phyloP scores from a whole-genome alignment of 2,329 filamentous ascomycete genomes.

The Teratosphaeria nubilosa region DNA sequence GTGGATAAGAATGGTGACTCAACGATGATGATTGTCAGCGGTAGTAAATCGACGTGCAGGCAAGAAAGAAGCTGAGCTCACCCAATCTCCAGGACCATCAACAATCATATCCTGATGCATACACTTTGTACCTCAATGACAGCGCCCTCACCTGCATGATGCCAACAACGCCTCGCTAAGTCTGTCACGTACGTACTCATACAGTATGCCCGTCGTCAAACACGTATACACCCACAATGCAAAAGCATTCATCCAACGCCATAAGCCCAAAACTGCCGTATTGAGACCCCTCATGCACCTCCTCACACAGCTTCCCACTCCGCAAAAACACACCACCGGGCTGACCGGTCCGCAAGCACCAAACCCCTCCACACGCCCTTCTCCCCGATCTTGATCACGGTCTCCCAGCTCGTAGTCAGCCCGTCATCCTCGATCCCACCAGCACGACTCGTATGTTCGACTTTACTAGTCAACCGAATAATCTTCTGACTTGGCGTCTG shows the following conservation, averaged over 20 bases:
- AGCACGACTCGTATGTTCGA: constrained; percentile 45
- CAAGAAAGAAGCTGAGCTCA: too few species aligned
- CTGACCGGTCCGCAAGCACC: constrained; percentile 72
- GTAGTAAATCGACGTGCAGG: too few species aligned
- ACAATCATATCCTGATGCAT: background rate
- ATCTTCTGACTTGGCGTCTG: constrained; percentile 94
- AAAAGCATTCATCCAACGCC: background rate
- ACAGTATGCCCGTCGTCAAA: background rate
- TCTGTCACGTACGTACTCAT: background rate
- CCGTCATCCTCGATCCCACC: constrained; percentile 46
- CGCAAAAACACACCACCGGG: constrained; percentile 84
- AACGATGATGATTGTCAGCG: too few species aligned
- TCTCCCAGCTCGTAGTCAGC: constrained; percentile 74
- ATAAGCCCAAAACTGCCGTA: constrained; percentile 14
- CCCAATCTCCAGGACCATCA: background rate
- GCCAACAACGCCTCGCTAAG: background rate
- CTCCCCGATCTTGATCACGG: constrained; percentile 82
- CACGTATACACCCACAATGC: background rate
- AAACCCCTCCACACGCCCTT: constrained; percentile 70
- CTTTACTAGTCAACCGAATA: constrained; percentile 69
- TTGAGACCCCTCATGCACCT: background rate
- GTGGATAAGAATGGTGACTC: too few species aligned
- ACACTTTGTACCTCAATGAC: background rate
- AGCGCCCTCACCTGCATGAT: background rate
- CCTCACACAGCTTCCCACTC: constrained; percentile 54